Percentiles rank a stretch among this genome's conserved stretches.
Evolutionary conservation across 2,329 filamentous ascomycete genomes (phyloP).

Genomic region (Neopestalotiopsis sp.): DNA sequence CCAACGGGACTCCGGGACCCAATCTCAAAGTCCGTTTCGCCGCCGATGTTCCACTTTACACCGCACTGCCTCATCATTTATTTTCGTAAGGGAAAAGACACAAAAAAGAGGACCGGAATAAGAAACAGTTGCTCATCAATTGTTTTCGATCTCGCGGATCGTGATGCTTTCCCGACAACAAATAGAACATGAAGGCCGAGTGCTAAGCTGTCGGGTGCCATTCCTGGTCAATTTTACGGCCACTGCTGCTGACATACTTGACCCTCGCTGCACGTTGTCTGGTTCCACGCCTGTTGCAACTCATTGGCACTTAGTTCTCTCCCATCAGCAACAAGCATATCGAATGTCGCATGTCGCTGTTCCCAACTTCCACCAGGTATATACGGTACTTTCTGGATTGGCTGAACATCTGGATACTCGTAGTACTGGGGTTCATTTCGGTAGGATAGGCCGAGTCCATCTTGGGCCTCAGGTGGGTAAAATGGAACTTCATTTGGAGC

Average conservation of each 20-base stretch:
- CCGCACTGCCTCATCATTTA: neutral
- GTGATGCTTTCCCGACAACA: too few species aligned
- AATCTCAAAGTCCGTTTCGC: neutral
- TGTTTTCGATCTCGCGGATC: too few species aligned
- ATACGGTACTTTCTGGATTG: neutral
- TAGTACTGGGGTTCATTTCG: neutral
- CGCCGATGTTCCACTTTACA: neutral
- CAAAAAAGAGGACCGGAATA: neutral
- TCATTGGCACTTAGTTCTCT: constrained; percentile 5
- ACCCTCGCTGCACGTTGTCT: neutral
- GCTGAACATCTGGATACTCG: neutral
- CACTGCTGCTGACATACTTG: neutral
- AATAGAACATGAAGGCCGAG: too few species aligned
- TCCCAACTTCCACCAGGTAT: neutral
- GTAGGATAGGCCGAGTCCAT: neutral
- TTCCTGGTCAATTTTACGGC: neutral
- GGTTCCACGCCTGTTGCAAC: constrained; percentile 3
- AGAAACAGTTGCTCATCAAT: neutral
- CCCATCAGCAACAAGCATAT: neutral
- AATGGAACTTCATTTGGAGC: neutral
- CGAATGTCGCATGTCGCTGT: neutral
- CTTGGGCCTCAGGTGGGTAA: neutral
- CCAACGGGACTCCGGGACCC: neutral
- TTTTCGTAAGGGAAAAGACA: neutral
- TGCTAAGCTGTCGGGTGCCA: neutral